Conservation (phyloP, 805 yeast species). For the Kluyveromyces dobzhanskii region DNA sequence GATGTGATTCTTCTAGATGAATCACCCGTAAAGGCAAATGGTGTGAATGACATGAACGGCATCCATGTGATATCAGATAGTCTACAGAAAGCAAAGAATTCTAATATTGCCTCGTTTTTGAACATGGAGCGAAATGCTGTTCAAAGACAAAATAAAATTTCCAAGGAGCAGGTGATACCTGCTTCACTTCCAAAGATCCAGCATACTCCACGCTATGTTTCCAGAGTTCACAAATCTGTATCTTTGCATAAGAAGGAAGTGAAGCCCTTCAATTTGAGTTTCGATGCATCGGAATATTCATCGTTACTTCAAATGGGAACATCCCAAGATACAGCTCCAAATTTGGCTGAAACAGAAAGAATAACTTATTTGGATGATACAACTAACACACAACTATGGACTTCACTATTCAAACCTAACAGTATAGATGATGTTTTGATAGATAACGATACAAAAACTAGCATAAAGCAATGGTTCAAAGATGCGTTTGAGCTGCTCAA, state of each 20-base stretch:
- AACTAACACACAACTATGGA: slow-evolving; percentile 18
- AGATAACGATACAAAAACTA: slow-evolving; percentile 14
- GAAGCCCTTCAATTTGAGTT: background rate
- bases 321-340: too few relatives aligned
- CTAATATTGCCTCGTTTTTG: slow-evolving; percentile 3
- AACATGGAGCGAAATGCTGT: background rate
- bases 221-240: background rate
- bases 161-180: slow-evolving; percentile 12
- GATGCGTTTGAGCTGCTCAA: slow-evolving; percentile 29
- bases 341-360: too few relatives aligned
- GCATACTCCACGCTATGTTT: slow-evolving; percentile 10
- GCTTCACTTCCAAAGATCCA: slow-evolving; percentile 18
- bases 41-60: background rate
- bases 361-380: background rate
- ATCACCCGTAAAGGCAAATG: background rate
- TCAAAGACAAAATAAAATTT: slow-evolving; percentile 5
- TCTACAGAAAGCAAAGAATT: background rate
- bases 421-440: slow-evolving; percentile 24
- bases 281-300: slow-evolving; percentile 13
- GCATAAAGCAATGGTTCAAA: slow-evolving; percentile 26
- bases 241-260: slow-evolving; percentile 1
- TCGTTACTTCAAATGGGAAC: background rate
- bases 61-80: background rate
- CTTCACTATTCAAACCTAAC: slow-evolving; percentile 25
- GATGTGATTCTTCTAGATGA: slow-evolving; percentile 1